Base-by-base conservation (phyloP, 2,329 filamentous ascomycete genomes). In the Colletotrichum acutatum region DNA sequence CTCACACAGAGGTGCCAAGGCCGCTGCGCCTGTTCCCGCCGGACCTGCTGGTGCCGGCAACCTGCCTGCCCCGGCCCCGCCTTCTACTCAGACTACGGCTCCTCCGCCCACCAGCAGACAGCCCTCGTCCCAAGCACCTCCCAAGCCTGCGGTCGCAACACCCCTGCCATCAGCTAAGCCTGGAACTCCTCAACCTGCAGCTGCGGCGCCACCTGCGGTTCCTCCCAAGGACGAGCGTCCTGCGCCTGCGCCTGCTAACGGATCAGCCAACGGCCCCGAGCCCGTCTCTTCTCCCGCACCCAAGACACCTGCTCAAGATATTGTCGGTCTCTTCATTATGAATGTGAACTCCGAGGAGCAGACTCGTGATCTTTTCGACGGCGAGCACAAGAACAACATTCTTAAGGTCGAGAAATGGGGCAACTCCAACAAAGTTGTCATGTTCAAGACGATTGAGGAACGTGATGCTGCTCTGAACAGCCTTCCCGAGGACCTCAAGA, bases 1-100 rank as follows among this genome's bases (percentile, higher is more conserved):
- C 83, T 95, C 97, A 28, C 97, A 99, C 83, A 93, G 97, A 78
- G 94, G 94, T 75, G 92, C 94, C 70, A 98, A 98, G 87, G 80
- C 87, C 87, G 75, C 81, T 84, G 32, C 22, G 77, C 80, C 78
- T 82, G 83, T 74, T 81, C 83, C 72, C 79, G 79, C 82, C 76
- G 83, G 80, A 67, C 80, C 76, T 24, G 72, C 80, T 42, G 77
- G 83, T 5, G 76, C 81, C 32, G 76, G 80, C 74, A 77, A 80
- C 74, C 77, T 80, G 71, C 73, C 83, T 72, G 72, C 83, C 60
- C 77, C 85, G 74, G 76, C 83, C 77, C 77, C 82, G 72, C 76
- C 80, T 74, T 78, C 84, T 14, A 79, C 81, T 5, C 83, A 83
- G 69, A 79, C 80, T 28, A 77, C 82, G 54, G 79, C 77, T 16